A percentile compares a stretch with the other conserved stretches of the same genome.
Conservation (phyloP, 2,329 filamentous ascomycete species). For the Epichloe uncinata region DNA sequence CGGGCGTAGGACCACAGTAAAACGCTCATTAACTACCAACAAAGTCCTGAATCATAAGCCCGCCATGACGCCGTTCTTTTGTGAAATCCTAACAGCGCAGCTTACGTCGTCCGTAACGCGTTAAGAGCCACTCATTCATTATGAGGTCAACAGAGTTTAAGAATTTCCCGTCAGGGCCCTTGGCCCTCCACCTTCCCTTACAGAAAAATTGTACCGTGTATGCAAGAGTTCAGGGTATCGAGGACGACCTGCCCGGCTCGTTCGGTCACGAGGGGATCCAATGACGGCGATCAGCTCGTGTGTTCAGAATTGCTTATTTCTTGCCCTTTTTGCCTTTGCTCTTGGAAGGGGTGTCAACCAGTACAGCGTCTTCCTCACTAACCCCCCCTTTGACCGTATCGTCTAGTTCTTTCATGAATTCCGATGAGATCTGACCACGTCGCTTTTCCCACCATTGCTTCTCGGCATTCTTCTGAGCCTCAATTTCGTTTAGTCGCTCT, state of each 20-base stretch:
- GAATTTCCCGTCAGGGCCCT: background rate
- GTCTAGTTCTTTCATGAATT: conserved; percentile 78
- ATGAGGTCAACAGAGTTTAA: background rate
- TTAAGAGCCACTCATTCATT: background rate
- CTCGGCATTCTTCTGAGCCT: conserved; percentile 57
- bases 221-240: background rate
- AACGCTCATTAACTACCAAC: background rate
- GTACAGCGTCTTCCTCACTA: conserved; percentile 41
- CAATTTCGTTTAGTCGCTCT: conserved; percentile 60
- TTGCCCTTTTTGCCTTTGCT: conserved; percentile 50
- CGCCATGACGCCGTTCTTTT: conserved; percentile 1
- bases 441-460: conserved; percentile 90
- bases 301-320: conserved; percentile 19
- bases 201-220: background rate
- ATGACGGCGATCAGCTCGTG: background rate
- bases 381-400: conserved; percentile 28
- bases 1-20: background rate
- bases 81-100: background rate
- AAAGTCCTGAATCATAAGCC: background rate
- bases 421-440: conserved; percentile 55
- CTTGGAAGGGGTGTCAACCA: conserved; percentile 54
- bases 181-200: background rate
- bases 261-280: background rate
- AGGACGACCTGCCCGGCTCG: background rate
- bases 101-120: background rate